Evolutionary conservation across 768 basidiomycete genomes (phyloP), one percentile per base, ranked within the genome.

Genomic region (Tremella yokohamensis): DNA sequence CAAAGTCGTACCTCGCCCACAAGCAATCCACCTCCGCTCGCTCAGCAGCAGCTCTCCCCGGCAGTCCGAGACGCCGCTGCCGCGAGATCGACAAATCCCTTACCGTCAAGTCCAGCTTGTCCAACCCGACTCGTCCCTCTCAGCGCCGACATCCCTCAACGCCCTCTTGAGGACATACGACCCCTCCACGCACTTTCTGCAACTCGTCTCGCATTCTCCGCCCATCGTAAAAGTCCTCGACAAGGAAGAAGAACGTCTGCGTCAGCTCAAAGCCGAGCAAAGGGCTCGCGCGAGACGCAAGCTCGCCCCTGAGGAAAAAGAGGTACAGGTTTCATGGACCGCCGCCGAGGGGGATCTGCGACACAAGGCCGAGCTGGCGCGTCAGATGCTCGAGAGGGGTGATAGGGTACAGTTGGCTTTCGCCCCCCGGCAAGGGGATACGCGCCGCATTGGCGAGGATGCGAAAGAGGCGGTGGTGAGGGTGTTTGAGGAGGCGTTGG

Each of bases 261-360:
- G 63, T 40, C 62, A 58, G 11, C 47, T 59, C 15, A 50, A 44
- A 11, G 39, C 50, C 2, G 65, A 74, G 45, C 61, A 60, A 13
- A 68, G 68, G 52, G 61, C 60, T 2, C 64, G 62, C 24, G 25
- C 63, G 40, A 52, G 56, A 25, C 53, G 59, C 2, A 63, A 63
- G 34, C 55, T 61, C n/a, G 64, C 56, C 1, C 48, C 63, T 12
- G 67, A 73, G 49, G 68, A 69, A 34, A 69, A 68, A 48, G 71
- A 74, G 49, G 64, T 76, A 24, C 72, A 74, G 49, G 62, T 76
- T 4, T 63, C 65, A n/a, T 76, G 75, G 75, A 61, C 63, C n/a
- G 60, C 61, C 25, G 75, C 69, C 1, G 38, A 49, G 18, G 73
- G 71, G 0, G 75, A 76, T 56, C 39, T 76, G 50, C 24, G 49